Conservation (phyloP, 768 basidiomycete species). For the Thelephora ganbajun region DNA sequence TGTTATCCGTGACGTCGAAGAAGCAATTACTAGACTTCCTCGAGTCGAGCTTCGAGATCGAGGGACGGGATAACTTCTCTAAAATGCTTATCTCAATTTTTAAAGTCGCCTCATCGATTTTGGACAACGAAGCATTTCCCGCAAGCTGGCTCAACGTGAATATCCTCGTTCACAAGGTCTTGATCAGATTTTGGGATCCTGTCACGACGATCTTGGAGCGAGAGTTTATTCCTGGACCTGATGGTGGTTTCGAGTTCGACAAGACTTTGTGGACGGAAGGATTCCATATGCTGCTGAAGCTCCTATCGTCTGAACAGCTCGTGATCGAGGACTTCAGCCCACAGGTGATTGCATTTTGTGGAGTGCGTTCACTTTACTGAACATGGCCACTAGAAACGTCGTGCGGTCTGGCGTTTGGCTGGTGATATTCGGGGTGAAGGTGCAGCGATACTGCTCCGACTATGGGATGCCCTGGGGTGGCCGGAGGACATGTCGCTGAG, state of each 20-base stretch:
- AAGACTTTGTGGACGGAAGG: constrained; percentile 67
- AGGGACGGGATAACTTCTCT: constrained; percentile 72
- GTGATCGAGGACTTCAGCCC: constrained; percentile 92
- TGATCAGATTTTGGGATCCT: constrained; percentile 82
- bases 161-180: constrained; percentile 73
- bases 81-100: constrained; percentile 64
- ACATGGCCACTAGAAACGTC: constrained; percentile 52
- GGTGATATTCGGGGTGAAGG: constrained; percentile 93
- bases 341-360: constrained; percentile 39
- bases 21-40: constrained; percentile 69
- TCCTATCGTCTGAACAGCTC: constrained; percentile 81
- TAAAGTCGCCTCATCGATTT: constrained; percentile 64
- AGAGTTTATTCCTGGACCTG: constrained; percentile 63
- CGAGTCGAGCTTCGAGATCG: constrained; percentile 72
- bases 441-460: constrained; percentile 55
- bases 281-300: constrained; percentile 68
- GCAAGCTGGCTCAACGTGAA: constrained; percentile 86
- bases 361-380: neutral
- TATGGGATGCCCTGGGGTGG: constrained; percentile 84
- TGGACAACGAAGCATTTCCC: constrained; percentile 83
- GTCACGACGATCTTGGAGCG: constrained; percentile 63
- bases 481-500: constrained; percentile 41
- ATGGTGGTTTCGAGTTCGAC: constrained; percentile 38
- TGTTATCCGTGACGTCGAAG: constrained; percentile 68
- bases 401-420: constrained; percentile 91